Base-by-base conservation (phyloP, 2,329 filamentous ascomycete species). In the Scedosporium boydii region DNA sequence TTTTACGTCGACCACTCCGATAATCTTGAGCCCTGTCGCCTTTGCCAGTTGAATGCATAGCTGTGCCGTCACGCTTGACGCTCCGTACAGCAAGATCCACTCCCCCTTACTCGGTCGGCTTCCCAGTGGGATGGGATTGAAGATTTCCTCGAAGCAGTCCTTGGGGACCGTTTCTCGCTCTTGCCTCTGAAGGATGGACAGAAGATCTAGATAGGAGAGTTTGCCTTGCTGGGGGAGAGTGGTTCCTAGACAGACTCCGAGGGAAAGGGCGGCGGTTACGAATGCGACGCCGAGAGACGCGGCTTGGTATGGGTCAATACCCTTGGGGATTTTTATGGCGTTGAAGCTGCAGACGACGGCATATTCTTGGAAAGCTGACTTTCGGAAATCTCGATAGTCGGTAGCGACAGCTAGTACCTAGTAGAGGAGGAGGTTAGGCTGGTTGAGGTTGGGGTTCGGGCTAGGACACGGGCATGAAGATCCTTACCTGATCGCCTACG, bases 321-420 rank as follows among this genome's bases (percentile, higher is more conserved):
- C 72, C 0, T 75, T 71, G 0, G 88, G 87, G 18, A 90, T 78
- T 5, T 82, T 79, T 4, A 86, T 85, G 0, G 83, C 80, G 68
- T 90, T 90, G 72, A 82, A 88, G 64, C 84, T 79, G 0, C 82
- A 84, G 0, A 86, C 82, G 3, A 90, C 78, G 18, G 84, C 83
- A 66, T 88, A 90, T 69, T 90, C 77, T 71, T 91, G 88, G 69
- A 87, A 91, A 1, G 87, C 85, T 1, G 86, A 86, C 71, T 91
- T 91, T 41, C 88, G 80, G 21, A 85, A 78, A 68, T 91, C 88
- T 16, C 88, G 82, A 69, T 91, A 91, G 73, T 91, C 88, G 34
- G 88, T 91, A 0, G 87, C 89, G 14, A 88, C 85, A n/a, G 84
- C 83, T 41, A 89, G 79, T 9, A 81, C 78, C 73, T 77, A 78